Evolutionary conservation across 164 flowering plant genomes (phyloP).

Genomic region (Buxus sempervirens): DNA sequence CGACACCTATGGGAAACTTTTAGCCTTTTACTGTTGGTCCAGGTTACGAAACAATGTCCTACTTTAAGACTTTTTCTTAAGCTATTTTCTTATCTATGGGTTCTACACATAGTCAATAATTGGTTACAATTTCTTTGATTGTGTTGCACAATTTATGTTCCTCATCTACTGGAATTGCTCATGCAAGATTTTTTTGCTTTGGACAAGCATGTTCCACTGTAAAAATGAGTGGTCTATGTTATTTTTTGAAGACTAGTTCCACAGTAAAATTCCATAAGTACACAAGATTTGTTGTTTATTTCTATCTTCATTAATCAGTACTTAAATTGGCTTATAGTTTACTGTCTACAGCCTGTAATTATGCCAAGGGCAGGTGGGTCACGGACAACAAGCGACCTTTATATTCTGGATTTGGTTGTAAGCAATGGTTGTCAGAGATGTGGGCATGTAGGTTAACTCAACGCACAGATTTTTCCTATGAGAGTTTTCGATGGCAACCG

Average conservation of each 20-base stretch:
- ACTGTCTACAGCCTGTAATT: slow-evolving; percentile 53
- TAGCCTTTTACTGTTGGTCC: background rate
- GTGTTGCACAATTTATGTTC: background rate
- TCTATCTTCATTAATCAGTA: no score
- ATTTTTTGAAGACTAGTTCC: no score
- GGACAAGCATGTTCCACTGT: background rate
- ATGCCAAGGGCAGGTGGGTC: slow-evolving; percentile 82
- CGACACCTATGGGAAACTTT: background rate
- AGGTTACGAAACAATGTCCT: background rate
- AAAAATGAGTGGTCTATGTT: background rate
- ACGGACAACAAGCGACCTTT: slow-evolving; percentile 47
- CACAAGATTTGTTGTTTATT: background rate
- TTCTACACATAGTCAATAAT: background rate
- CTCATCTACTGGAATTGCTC: background rate
- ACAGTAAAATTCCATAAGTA: no score
- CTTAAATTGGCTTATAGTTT: slow-evolving; percentile 6
- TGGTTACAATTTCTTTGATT: background rate
- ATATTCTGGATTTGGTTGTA: slow-evolving; percentile 74
- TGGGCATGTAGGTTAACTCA: slow-evolving; percentile 87
- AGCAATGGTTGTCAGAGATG: slow-evolving; percentile 77
- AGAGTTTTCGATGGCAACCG: slow-evolving; percentile 69
- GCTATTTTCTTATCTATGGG: background rate
- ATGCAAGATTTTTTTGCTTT: background rate
- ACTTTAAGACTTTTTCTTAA: background rate
- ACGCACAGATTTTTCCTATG: slow-evolving; percentile 72